A percentile compares a stretch with the other conserved stretches of the same genome.
phyloP scores from a whole-genome alignment of 352 stramenopile genomes.

The Phytophthora parvispora region DNA sequence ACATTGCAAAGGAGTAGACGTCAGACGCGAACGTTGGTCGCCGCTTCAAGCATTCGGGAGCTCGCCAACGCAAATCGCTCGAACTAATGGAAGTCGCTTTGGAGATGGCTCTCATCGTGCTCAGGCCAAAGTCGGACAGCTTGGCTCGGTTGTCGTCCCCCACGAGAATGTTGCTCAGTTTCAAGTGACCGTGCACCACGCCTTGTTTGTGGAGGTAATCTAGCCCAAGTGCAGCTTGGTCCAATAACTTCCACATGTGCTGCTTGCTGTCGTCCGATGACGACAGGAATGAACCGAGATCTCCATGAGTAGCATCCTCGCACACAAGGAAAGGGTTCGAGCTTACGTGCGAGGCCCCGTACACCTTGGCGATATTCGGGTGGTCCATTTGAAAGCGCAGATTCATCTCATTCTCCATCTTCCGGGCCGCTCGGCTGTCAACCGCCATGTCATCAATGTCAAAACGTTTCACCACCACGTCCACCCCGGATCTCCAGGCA shows the following conservation, averaged over 20 bases:
- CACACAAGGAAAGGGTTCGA: conserved; percentile 25
- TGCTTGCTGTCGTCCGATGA: not conserved
- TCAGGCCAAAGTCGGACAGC: conserved; percentile 35
- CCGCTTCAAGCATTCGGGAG: not conserved
- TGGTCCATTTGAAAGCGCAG: not conserved
- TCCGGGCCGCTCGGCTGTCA: not conserved
- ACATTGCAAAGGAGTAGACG: conserved; percentile 34
- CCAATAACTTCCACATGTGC: conserved; percentile 19
- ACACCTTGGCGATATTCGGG: conserved; percentile 30
- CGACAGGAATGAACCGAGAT: conserved; percentile 9
- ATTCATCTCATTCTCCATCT: not conserved
- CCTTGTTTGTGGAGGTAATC: conserved; percentile 25
- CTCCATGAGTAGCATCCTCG: conserved; percentile 20
- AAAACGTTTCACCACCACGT: not conserved
- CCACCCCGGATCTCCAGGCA: not conserved
- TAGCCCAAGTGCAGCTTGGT: conserved; percentile 43
- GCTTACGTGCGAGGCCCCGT: conserved; percentile 31
- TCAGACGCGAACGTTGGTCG: conserved; percentile 21
- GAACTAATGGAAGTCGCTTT: not conserved
- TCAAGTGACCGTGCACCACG: conserved; percentile 11
- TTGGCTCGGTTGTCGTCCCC: conserved; percentile 5
- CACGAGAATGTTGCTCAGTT: conserved; percentile 16
- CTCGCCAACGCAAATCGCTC: conserved; percentile 9
- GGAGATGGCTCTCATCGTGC: not conserved
- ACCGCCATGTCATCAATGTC: not conserved